These are phyloP conservation scores for Aspergillus fumigatus DNA, from an alignment of 2,329 filamentous ascomycete genomes.

Conservation along the genomic window DNA sequence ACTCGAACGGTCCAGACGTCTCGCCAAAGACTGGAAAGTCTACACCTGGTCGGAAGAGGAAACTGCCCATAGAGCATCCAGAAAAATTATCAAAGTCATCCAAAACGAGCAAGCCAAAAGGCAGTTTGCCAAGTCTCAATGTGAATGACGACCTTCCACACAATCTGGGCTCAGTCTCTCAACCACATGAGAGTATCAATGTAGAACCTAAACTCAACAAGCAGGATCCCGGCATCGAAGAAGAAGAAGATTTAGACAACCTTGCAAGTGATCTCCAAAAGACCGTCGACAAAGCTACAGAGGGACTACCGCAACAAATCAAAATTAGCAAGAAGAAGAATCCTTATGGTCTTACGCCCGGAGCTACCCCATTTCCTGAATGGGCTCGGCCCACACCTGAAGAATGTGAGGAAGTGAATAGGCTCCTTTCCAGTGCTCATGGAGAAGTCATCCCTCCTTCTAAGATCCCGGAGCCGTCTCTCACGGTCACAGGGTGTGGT, in stretches of 20 bases:
- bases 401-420: constrained; percentile 66
- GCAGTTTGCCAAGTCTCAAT: neutral
- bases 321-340: constrained; percentile 16
- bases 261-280: constrained; percentile 11
- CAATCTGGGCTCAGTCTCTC: constrained; percentile 44
- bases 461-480: constrained; percentile 64
- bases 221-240: constrained; percentile 9
- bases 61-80: constrained; percentile 20
- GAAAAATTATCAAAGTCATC: constrained; percentile 21
- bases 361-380: constrained; percentile 61
- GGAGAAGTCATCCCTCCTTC: constrained; percentile 61
- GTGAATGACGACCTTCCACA: constrained; percentile 50
- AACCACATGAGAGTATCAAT: neutral
- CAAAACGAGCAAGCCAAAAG: constrained; percentile 22
- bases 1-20: constrained; percentile 13
- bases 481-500: constrained; percentile 66
- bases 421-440: constrained; percentile 61
- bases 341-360: constrained; percentile 52
- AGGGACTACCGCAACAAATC: neutral
- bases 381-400: constrained; percentile 60
- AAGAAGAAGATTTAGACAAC: constrained; percentile 1
- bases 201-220: neutral
- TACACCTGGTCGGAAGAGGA: neutral
- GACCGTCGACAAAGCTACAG: constrained; percentile 17
- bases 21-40: neutral